These are phyloP conservation scores for Fusarium sp. DNA, from an alignment of 2,329 filamentous ascomycete genomes.

Conservation along the genomic window DNA sequence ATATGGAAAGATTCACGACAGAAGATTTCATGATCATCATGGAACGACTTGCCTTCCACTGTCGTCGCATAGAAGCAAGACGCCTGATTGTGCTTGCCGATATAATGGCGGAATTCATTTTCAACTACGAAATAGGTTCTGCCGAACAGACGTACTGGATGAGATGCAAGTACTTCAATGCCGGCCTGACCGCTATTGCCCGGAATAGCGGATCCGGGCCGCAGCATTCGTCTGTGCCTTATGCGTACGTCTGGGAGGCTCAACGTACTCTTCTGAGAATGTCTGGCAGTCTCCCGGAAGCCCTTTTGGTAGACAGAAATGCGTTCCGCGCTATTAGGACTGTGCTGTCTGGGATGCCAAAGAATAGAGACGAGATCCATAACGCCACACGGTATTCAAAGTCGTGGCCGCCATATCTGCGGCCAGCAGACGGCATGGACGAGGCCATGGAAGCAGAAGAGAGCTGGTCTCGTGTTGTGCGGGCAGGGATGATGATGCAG, in stretches of 20 bases:
- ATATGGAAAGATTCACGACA: slow-evolving; percentile 29
- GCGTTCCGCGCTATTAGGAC: slow-evolving; percentile 65
- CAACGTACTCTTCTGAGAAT: slow-evolving; percentile 63
- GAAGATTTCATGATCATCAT: slow-evolving; percentile 40
- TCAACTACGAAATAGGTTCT: slow-evolving; percentile 21
- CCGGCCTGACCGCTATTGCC: slow-evolving; percentile 40
- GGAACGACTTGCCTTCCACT: slow-evolving; percentile 44
- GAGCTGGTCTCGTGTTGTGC: slow-evolving; percentile 62
- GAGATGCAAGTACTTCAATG: slow-evolving; percentile 48
- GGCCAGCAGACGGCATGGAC: slow-evolving; percentile 67
- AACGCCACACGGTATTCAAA: slow-evolving; percentile 59
- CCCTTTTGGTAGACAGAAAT: slow-evolving; percentile 59
- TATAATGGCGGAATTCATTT: slow-evolving; percentile 42
- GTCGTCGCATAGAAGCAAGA: slow-evolving; percentile 47
- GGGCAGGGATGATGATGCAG: slow-evolving; percentile 62
- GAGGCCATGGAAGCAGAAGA: slow-evolving; percentile 61
- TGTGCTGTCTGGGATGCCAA: slow-evolving; percentile 63
- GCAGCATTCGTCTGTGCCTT: slow-evolving; percentile 40
- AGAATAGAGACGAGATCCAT: slow-evolving; percentile 60
- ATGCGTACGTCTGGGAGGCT: slow-evolving; percentile 61
- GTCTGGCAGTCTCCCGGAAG: slow-evolving; percentile 58
- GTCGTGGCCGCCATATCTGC: slow-evolving; percentile 69
- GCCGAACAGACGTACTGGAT: slow-evolving; percentile 37
- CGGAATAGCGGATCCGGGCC: slow-evolving; percentile 37
- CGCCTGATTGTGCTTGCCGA: slow-evolving; percentile 46